phyloP scores from a whole-genome alignment of 164 flowering plant genomes.

The Berberis vulgaris region DNA sequence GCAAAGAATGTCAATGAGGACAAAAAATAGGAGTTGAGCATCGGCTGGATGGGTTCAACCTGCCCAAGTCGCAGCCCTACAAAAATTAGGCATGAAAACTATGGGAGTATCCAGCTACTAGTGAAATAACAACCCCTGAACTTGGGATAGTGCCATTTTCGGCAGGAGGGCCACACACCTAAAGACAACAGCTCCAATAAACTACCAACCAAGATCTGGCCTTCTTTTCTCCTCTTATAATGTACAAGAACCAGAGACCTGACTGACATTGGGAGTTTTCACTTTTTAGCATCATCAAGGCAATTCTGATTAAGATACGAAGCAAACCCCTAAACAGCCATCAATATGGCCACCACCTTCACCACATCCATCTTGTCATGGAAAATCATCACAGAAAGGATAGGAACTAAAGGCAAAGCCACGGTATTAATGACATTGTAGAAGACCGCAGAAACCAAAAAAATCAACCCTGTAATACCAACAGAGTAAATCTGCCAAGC shows the following conservation, averaged over 20 bases:
- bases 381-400: constrained; percentile 20
- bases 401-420: constrained; percentile 19
- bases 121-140: no score
- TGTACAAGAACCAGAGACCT: background rate
- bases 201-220: no score
- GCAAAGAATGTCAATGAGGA: no score
- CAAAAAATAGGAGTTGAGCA: no score
- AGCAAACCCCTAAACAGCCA: constrained; percentile 24
- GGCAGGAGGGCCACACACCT: no score
- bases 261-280: background rate
- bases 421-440: constrained; percentile 26
- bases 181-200: no score
- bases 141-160: no score
- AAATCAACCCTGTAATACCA: constrained; percentile 21
- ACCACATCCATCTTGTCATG: constrained; percentile 29
- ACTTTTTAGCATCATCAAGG: constrained; percentile 14
- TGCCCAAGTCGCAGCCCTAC: no score
- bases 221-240: background rate
- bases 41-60: no score
- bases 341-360: constrained; percentile 25
- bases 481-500: constrained; percentile 23
- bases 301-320: constrained; percentile 25
- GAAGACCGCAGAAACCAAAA: constrained; percentile 24
- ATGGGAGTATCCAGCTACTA: no score
- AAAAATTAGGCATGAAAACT: no score